A percentile compares a stretch with the other conserved stretches of the same genome.
These are phyloP conservation scores for Vigna angularis DNA, from an alignment of 306 rosid species.

Conservation along the genomic window DNA sequence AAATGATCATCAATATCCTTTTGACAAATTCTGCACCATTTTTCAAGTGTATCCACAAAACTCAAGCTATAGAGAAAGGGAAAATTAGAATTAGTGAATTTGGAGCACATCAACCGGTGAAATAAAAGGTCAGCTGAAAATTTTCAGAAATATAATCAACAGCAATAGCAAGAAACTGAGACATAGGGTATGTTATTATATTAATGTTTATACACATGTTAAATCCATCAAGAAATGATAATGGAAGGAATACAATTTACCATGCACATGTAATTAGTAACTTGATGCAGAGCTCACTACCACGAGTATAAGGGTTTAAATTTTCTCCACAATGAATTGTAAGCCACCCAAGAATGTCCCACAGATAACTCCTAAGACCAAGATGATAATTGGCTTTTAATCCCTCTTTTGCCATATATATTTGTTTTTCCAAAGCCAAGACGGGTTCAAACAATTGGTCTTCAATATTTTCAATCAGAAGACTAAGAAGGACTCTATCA, in stretches of 20 bases:
- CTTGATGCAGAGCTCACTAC: slow-evolving; percentile 55
- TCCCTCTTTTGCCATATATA: slow-evolving; percentile 58
- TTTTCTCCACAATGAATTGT: slow-evolving; percentile 66
- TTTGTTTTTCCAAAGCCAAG: slow-evolving; percentile 65
- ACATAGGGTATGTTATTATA: slow-evolving; percentile 13
- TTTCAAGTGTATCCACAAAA: slow-evolving; percentile 59
- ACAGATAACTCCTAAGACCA: slow-evolving; percentile 64
- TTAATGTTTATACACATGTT: slow-evolving; percentile 7
- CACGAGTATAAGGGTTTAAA: slow-evolving; percentile 52
- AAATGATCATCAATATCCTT: slow-evolving; percentile 57
- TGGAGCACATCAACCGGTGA: slow-evolving; percentile 27
- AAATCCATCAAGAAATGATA: slow-evolving; percentile 32
- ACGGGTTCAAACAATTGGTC: slow-evolving; percentile 45
- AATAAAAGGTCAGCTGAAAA: slow-evolving; percentile 24
- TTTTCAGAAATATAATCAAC: slow-evolving; percentile 38
- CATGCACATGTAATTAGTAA: slow-evolving; percentile 74
- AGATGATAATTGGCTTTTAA: slow-evolving; percentile 56
- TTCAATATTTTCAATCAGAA: slow-evolving; percentile 64
- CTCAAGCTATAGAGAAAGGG: slow-evolving; percentile 55
- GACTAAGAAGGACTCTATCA: slow-evolving; percentile 72
- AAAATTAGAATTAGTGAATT: slow-evolving; percentile 35
- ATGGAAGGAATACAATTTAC: slow-evolving; percentile 53
- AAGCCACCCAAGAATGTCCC: slow-evolving; percentile 96
- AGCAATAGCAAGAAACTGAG: slow-evolving; percentile 32
- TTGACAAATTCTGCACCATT: slow-evolving; percentile 62